A percentile compares a stretch with the other conserved stretches of the same genome.
phyloP scores from a whole-genome alignment of 225 moss, liverwort and hornwort genomes.

The Ulota crispa region DNA sequence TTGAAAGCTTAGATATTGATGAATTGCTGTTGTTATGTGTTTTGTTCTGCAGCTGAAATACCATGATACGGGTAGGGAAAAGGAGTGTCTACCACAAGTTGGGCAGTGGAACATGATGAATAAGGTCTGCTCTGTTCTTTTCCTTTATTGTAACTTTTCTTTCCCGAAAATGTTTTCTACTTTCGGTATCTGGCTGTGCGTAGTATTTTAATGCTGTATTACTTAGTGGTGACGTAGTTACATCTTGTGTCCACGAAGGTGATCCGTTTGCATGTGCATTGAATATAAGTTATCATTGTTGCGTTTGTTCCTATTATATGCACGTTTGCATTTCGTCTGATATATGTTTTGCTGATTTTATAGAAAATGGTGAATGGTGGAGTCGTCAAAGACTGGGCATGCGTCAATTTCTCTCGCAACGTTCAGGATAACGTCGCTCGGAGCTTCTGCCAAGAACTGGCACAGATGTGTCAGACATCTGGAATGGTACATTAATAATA shows the following conservation, averaged over 20 bases:
- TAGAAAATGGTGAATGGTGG: conserved; percentile 99
- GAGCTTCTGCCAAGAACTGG: conserved; percentile 75
- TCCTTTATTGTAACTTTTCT: no score
- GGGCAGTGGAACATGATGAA: conserved; percentile 99
- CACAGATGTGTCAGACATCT: conserved; percentile 89
- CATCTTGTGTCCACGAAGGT: not conserved
- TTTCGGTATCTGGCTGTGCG: fast-evolving
- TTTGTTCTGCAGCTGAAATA: conserved; percentile 72
- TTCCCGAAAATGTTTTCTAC: not conserved
- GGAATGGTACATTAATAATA: conserved; percentile 65
- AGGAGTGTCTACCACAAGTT: conserved; percentile 89
- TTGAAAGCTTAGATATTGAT: not conserved
- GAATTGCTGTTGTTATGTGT: not conserved
- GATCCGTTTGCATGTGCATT: not conserved
- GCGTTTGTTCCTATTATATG: no score
- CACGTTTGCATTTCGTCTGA: not conserved
- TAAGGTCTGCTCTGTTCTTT: conserved; percentile 42
- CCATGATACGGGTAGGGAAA: conserved; percentile 89
- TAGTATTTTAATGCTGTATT: not conserved
- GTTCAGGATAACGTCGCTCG: conserved; percentile 70
- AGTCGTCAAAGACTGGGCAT: conserved; percentile 76
- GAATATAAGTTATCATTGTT: no score
- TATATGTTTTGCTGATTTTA: fast-evolving
- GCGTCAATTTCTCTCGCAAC: conserved; percentile 80
- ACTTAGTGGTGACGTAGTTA: fast-evolving